Conservation (phyloP, 169 alveolate species). For the Plasmodium gallinaceum region DNA sequence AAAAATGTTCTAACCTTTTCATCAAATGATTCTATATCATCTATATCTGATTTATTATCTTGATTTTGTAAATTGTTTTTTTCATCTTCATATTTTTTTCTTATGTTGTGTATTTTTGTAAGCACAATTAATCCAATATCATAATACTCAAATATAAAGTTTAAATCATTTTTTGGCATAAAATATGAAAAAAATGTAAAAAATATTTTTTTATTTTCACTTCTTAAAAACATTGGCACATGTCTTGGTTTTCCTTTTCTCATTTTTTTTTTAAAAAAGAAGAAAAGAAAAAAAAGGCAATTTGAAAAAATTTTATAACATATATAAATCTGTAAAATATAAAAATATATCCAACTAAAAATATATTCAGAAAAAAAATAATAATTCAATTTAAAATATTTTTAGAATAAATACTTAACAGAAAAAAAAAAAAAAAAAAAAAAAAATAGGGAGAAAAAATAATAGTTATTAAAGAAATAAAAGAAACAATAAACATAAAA, state of each 20-base stretch:
- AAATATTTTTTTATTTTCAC: slow-evolving; percentile 66
- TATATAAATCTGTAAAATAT: slow-evolving; percentile 13
- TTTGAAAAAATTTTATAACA: slow-evolving; percentile 4
- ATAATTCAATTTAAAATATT: too few species aligned
- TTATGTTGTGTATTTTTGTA: slow-evolving; percentile 65
- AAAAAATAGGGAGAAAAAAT: background rate
- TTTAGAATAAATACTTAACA: too few species aligned
- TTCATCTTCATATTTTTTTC: slow-evolving; percentile 68
- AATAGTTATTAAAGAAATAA: background rate
- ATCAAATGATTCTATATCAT: slow-evolving; percentile 40
- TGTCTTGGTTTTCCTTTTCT: slow-evolving; percentile 75
- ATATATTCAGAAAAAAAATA: background rate
- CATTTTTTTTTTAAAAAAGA: slow-evolving; percentile 42
- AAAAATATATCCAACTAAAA: background rate
- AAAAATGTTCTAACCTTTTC: slow-evolving; percentile 42
- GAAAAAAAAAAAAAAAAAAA: background rate
- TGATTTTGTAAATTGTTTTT: slow-evolving; percentile 29
- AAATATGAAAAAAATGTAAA: slow-evolving; percentile 66
- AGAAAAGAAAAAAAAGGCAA: slow-evolving; percentile 2
- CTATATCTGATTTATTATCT: slow-evolving; percentile 35
- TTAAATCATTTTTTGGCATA: slow-evolving; percentile 66
- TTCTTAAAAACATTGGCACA: slow-evolving; percentile 71
- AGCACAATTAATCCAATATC: slow-evolving; percentile 72
- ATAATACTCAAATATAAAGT: slow-evolving; percentile 61
- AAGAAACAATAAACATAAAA: background rate